Evolutionary conservation across 1,284 basidiomycete genomes (phyloP).

Genomic region (Somion occarium): DNA sequence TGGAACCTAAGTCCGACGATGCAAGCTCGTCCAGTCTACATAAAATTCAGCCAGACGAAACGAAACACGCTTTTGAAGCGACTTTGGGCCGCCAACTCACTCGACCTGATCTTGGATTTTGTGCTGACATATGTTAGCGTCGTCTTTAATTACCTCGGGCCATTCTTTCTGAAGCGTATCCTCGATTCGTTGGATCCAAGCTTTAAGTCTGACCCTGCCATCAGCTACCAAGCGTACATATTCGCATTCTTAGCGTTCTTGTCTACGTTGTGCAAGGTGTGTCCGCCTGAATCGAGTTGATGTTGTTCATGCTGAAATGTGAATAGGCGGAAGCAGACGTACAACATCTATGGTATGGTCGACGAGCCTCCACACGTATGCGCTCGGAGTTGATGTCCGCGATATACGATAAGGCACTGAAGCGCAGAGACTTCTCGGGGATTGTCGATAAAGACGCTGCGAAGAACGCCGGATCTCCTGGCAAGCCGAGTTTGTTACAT

Average conservation of each 20-base stretch:
- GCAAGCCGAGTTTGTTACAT: background rate
- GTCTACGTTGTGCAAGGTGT: constrained; percentile 49
- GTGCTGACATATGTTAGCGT: constrained; percentile 59
- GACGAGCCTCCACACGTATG: constrained; percentile 67
- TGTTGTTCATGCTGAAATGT: too few species aligned
- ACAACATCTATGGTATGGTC: constrained; percentile 74
- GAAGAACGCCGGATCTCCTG: constrained; percentile 27
- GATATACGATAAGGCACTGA: constrained; percentile 89
- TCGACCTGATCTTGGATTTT: constrained; percentile 72
- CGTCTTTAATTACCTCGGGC: constrained; percentile 63
- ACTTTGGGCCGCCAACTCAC: constrained; percentile 63
- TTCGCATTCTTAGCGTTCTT: constrained; percentile 67
- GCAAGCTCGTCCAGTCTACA: constrained; percentile 63
- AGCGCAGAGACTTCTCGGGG: constrained; percentile 81
- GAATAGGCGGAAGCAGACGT: constrained; percentile 60
- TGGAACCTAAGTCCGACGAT: constrained; percentile 68
- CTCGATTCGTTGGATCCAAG: constrained; percentile 35
- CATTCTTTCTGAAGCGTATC: constrained; percentile 66
- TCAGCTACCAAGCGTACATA: constrained; percentile 60
- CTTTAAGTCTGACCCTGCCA: constrained; percentile 31
- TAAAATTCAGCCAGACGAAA: constrained; percentile 45
- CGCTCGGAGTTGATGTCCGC: constrained; percentile 74
- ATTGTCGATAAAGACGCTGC: constrained; percentile 46
- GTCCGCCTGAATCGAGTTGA: constrained; percentile 3
- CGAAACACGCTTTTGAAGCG: constrained; percentile 54